Evolutionary conservation across 108 stramenopile species (phyloP).

Genomic region (Nannochloropsis oceanica): DNA sequence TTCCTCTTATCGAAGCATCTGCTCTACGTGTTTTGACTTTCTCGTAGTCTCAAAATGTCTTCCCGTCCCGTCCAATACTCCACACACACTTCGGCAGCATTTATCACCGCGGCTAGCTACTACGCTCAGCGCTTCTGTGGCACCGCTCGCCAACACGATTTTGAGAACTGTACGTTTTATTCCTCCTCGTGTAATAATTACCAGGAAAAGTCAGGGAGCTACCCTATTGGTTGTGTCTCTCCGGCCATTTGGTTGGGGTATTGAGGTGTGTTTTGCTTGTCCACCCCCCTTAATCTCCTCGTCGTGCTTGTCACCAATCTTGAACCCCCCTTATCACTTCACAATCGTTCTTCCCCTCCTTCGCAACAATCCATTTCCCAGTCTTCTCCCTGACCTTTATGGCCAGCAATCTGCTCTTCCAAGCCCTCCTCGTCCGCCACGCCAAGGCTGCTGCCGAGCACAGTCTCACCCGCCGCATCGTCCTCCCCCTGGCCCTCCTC

Average conservation of each 20-base stretch:
- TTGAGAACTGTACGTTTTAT: constrained; percentile 31
- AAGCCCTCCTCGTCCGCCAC: background rate
- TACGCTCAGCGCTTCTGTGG: constrained; percentile 35
- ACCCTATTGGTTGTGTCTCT: background rate
- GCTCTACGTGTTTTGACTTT: too few relatives aligned
- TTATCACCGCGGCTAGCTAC: constrained; percentile 35
- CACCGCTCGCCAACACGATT: constrained; percentile 21
- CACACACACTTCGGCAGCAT: background rate
- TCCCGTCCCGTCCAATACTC: too few relatives aligned
- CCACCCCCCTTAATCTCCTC: background rate
- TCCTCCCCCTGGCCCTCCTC: background rate
- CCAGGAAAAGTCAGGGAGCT: background rate
- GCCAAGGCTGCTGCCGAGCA: background rate
- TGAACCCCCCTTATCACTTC: background rate
- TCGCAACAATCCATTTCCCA: constrained; percentile 1
- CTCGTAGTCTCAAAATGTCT: too few relatives aligned
- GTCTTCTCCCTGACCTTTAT: background rate
- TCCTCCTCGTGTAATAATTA: constrained; percentile 1
- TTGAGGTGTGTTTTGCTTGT: constrained; percentile 10
- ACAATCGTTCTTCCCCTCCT: background rate
- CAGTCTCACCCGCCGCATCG: background rate
- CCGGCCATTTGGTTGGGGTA: background rate
- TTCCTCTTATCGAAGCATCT: background rate
- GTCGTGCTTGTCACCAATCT: background rate
- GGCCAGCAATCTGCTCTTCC: background rate